A percentile compares a stretch with the other conserved stretches of the same genome.
These are phyloP conservation scores for Vickermania ingenoplastis DNA, from an alignment of 208 protist species.

Conservation along the genomic window DNA sequence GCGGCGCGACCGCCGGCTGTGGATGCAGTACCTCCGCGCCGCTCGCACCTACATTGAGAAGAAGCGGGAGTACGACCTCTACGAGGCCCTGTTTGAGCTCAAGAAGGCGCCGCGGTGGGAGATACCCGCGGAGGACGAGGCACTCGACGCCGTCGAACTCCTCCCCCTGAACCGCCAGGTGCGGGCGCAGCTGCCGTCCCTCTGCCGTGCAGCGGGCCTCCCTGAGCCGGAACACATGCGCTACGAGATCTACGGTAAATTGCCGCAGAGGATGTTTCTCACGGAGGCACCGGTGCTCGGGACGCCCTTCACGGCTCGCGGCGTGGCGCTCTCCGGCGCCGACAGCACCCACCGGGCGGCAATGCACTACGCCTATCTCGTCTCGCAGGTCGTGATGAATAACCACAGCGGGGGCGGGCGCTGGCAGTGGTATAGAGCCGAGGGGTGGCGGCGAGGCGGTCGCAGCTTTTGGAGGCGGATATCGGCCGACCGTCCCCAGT, in stretches of 20 bases:
- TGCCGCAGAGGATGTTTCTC: conserved; percentile 27
- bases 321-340: conserved; percentile 12
- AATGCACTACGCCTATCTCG: conserved; percentile 71
- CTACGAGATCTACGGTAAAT: conserved; percentile 23
- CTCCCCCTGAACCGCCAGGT: conserved; percentile 22
- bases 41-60: conserved; percentile 22
- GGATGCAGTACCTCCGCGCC: conserved; percentile 17
- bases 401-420: background rate
- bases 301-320: conserved; percentile 63
- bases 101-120: conserved; percentile 16
- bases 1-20: conserved; percentile 10
- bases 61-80: conserved; percentile 10
- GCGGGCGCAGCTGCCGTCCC: conserved; percentile 15
- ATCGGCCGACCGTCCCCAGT: background rate
- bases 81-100: conserved; percentile 18
- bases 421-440: conserved; percentile 1
- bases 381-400: conserved; percentile 4
- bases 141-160: conserved; percentile 21
- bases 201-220: conserved; percentile 31
- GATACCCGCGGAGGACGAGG: conserved; percentile 21
- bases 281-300: conserved; percentile 33
- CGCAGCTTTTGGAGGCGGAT: background rate
- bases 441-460: background rate
- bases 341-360: conserved; percentile 46
- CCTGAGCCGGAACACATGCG: conserved; percentile 30